phyloP scores from a whole-genome alignment of 129 eudicot species.

The Centrapalus pauciflorus region DNA sequence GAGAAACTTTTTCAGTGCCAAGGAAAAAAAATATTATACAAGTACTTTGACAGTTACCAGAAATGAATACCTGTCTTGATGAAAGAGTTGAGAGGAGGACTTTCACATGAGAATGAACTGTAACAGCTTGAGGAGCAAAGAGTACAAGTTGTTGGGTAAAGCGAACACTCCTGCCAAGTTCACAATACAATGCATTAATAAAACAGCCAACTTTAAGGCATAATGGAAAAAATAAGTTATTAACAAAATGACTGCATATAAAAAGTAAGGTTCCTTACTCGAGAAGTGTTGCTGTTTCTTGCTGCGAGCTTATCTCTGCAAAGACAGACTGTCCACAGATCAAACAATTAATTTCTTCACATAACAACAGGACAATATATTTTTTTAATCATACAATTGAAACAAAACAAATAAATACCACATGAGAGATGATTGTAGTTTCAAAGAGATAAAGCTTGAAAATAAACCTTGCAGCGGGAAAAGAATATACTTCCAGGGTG shows the following conservation, averaged over 20 bases:
- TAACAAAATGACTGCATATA: not conserved
- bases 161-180: constrained; percentile 73
- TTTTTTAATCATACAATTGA: not conserved
- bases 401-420: not conserved
- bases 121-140: constrained; percentile 97
- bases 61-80: constrained; percentile 80
- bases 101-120: constrained; percentile 86
- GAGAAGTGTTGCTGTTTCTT: constrained; percentile 81
- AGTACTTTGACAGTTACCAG: not conserved
- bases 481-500: constrained; percentile 94
- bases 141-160: constrained; percentile 96
- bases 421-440: not conserved
- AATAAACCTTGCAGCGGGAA: constrained; percentile 94
- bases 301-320: constrained; percentile 89
- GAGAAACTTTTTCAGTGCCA: constrained; percentile 24
- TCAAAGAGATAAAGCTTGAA: not conserved
- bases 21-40: not conserved
- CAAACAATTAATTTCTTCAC: constrained; percentile 18
- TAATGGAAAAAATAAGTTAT: not conserved
- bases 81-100: constrained; percentile 87
- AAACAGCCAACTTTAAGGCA: too few relatives aligned
- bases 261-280: constrained; percentile 58
- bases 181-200: constrained; percentile 7
- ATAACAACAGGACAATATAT: constrained; percentile 9
- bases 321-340: constrained; percentile 70